phyloP scores from a whole-genome alignment of 2,329 filamentous ascomycete species.

The Beauveria varroae region DNA sequence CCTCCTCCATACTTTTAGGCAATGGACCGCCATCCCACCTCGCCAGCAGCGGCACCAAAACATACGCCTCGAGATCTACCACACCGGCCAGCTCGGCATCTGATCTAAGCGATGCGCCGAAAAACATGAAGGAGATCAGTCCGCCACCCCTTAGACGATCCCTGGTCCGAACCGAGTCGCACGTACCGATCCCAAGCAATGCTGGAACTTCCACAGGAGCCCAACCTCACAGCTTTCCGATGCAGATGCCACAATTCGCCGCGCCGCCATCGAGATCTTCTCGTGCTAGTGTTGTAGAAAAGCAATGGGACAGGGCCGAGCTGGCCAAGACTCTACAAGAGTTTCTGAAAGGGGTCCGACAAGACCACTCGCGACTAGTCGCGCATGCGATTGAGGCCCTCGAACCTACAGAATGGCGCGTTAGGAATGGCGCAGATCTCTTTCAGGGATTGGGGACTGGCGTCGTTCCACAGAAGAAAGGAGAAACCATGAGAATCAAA shows the following conservation, averaged over 20 bases:
- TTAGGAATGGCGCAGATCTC: constrained; percentile 36
- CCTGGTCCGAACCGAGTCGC: background rate
- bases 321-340: constrained; percentile 22
- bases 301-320: background rate
- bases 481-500: constrained; percentile 39
- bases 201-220: constrained; percentile 14
- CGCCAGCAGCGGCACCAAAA: background rate
- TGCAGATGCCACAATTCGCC: constrained; percentile 5
- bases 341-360: constrained; percentile 36
- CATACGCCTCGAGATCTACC: background rate
- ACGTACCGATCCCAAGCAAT: background rate
- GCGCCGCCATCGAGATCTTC: constrained; percentile 10
- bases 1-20: background rate
- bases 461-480: constrained; percentile 27
- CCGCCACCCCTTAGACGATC: constrained; percentile 22
- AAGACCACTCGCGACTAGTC: constrained; percentile 37
- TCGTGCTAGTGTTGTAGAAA: background rate
- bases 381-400: constrained; percentile 39
- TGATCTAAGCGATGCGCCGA: background rate
- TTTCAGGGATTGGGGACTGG: constrained; percentile 37
- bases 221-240: background rate
- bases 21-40: constrained; percentile 5
- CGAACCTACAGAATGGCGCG: constrained; percentile 30
- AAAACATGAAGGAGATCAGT: constrained; percentile 17
- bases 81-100: background rate